Evolutionary conservation across 805 yeast genomes (phyloP), one percentile per base, ranked within the genome.

Genomic region (Millerozyma acaciae): DNA sequence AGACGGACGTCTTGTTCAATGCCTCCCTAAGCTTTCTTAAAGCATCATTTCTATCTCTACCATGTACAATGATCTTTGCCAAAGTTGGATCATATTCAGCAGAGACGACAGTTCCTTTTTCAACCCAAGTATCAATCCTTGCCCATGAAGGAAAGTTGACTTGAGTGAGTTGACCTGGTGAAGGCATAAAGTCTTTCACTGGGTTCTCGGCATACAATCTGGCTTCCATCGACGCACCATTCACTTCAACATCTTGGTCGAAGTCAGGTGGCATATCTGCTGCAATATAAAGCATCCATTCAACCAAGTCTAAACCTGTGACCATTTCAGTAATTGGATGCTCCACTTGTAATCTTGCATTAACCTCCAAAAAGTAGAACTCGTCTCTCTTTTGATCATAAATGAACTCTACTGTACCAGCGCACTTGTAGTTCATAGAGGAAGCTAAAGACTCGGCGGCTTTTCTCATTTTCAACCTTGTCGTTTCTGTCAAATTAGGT

Each of bases 161-260:
- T 44, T 86, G 88, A 8, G 87, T 80, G 38, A 90, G 66, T 58
- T 84, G 94, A 43, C 98, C 98, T 18, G 98, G 97, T 20, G 96
- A 86, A 14, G 98, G 98, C 72, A 81, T 75, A 62, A 90, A 90
- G 44, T 82, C 96, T 54, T 87, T 89, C 26, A 84, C 90, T 1
- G 98, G 97, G 63, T 93, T 90, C 61, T 90, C 98, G 22, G 98
- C 97, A 48, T 93, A 93, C 32, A 90, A 68, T 55, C 98, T 76
- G 21, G 96, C 97, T 63, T 90, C 98, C 89, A 90, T 90, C 0
- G 96, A 76, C 0, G 94, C 95, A 44, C 98, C 97, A 30, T 75
- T 71, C 22, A 81, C 76, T 9, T 60, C 65, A 32, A 87, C 70
- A 26, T 63, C 60, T 42, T 73, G 75, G 23, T 62, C 49, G 48